Conservation (phyloP, 768 basidiomycete genomes). For the Lentinus brumalis region DNA sequence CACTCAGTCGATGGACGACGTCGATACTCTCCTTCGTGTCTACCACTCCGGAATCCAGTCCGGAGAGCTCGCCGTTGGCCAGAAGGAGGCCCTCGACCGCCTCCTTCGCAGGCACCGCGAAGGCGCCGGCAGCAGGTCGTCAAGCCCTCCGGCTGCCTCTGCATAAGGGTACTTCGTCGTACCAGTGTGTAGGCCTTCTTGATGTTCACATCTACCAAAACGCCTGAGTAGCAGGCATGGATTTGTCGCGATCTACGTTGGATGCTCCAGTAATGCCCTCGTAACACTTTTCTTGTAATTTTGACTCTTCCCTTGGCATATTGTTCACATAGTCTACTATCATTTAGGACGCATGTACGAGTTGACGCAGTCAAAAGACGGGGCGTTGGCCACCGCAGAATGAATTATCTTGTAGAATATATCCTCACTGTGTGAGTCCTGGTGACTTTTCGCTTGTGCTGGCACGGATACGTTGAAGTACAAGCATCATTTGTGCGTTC, state of each 20-base stretch:
- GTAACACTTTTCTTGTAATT: constrained; percentile 5
- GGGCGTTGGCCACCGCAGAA: constrained; percentile 2
- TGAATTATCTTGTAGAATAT: constrained; percentile 1
- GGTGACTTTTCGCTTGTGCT: not conserved
- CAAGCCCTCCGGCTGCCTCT: constrained; percentile 9
- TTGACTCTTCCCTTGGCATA: not conserved
- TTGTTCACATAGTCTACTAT: not conserved
- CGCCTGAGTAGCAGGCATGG: constrained; percentile 11
- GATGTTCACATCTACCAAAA: constrained; percentile 6
- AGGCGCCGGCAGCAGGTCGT: not conserved
- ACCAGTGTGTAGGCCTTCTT: not conserved
- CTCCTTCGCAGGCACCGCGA: constrained; percentile 79
- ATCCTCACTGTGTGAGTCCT: not conserved
- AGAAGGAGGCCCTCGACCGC: constrained; percentile 87
- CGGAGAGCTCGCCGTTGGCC: constrained; percentile 92
- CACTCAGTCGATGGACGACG: constrained; percentile 99
- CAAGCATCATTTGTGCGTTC: too few species aligned
- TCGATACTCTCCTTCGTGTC: constrained; percentile 93
- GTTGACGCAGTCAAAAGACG: constrained; percentile 18
- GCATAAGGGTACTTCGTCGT: not conserved
- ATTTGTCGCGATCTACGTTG: constrained; percentile 15
- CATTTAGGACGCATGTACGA: constrained; percentile 19
- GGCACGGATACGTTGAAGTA: not conserved
- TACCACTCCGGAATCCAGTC: constrained; percentile 94
- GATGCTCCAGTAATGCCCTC: constrained; percentile 14